A percentile compares a stretch with the other conserved stretches of the same genome.
Evolutionary conservation across 257 asterid genomes (phyloP).

Genomic region (Ligustrum vulgare): DNA sequence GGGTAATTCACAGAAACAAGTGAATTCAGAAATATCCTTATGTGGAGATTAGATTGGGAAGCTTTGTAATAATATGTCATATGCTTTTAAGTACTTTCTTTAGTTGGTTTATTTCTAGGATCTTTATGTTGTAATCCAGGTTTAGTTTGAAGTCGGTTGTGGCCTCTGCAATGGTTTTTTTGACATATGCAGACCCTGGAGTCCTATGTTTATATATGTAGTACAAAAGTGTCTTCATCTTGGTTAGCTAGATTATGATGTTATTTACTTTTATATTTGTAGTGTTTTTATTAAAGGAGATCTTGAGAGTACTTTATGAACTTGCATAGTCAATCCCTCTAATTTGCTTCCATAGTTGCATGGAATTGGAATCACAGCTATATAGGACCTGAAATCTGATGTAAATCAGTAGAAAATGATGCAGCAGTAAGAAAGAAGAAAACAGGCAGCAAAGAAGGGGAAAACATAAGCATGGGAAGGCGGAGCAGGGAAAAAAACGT

Average conservation of each 20-base stretch:
- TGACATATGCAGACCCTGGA: slow-evolving; percentile 58
- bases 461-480: no score
- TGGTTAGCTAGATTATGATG: slow-evolving; percentile 38
- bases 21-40: slow-evolving; percentile 57
- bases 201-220: background rate
- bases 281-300: no score
- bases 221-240: slow-evolving; percentile 22
- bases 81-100: background rate
- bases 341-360: background rate
- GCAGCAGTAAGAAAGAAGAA: no score
- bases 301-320: background rate
- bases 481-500: no score
- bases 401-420: no score
- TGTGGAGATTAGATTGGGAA: slow-evolving; percentile 94
- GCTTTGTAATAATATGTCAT: slow-evolving; percentile 35
- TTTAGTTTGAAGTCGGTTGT: background rate
- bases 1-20: slow-evolving; percentile 48
- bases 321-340: background rate
- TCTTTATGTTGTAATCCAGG: slow-evolving; percentile 11
- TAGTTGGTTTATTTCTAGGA: slow-evolving; percentile 10
- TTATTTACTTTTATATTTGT: background rate
- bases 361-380: no score
- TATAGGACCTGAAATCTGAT: no score
- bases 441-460: no score
- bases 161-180: slow-evolving; percentile 78